Conservation (phyloP, 225 moss, liverwort and hornwort genomes). For the Physcomitrellopsis africana region DNA sequence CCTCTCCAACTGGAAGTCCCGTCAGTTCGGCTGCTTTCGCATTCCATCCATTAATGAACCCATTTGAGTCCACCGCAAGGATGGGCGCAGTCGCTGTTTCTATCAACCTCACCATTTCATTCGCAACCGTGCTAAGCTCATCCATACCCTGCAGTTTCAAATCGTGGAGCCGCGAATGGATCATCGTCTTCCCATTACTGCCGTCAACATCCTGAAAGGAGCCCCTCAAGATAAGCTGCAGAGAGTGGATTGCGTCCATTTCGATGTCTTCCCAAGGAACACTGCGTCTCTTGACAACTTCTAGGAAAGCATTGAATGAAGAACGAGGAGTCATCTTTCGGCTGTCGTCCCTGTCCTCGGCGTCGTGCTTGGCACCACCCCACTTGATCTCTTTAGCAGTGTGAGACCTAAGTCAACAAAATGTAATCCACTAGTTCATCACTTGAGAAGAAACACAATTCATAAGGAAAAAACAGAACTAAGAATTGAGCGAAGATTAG, state of each 20-base stretch:
- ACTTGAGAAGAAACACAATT: neutral
- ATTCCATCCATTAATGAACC: slow-evolving; percentile 62
- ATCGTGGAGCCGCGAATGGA: slow-evolving; percentile 50
- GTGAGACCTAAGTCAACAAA: slow-evolving; percentile 43
- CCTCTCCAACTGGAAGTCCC: slow-evolving; percentile 53
- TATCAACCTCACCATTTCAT: slow-evolving; percentile 64
- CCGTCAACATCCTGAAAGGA: slow-evolving; percentile 63
- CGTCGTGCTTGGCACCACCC: slow-evolving; percentile 59
- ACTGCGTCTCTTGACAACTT: slow-evolving; percentile 59
- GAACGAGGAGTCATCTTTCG: slow-evolving; percentile 55
- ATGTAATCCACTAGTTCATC: neutral
- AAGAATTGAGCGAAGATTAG: too few relatives aligned
- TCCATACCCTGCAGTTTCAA: slow-evolving; percentile 61
- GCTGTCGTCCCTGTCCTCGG: slow-evolving; percentile 47
- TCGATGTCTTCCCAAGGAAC: slow-evolving; percentile 61
- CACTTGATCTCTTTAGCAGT: slow-evolving; percentile 61
- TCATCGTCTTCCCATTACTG: slow-evolving; percentile 55
- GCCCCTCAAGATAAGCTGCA: slow-evolving; percentile 59
- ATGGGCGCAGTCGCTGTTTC: slow-evolving; percentile 66
- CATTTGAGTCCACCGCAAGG: slow-evolving; percentile 57
- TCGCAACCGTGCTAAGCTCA: slow-evolving; percentile 64
- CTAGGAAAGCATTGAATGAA: slow-evolving; percentile 58
- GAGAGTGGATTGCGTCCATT: slow-evolving; percentile 35
- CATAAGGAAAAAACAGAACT: too few relatives aligned
- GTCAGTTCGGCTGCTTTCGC: slow-evolving; percentile 62